Evolutionary conservation across 805 yeast genomes (phyloP).

Genomic region (Candida cerambycidarum): DNA sequence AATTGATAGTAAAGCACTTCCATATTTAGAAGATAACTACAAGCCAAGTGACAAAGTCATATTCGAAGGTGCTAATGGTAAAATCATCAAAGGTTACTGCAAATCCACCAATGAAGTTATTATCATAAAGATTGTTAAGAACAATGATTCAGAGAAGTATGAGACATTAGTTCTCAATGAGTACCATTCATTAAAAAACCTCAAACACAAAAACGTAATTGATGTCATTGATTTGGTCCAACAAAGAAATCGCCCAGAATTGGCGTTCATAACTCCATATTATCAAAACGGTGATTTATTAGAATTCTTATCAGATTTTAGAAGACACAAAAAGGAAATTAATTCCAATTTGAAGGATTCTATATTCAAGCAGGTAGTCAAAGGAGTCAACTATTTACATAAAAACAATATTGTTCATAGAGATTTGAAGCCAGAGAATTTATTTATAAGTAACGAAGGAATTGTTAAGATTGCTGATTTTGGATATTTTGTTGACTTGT

Average conservation of each 20-base stretch:
- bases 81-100: conserved; percentile 31
- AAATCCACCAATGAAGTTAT: conserved; percentile 19
- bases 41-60: conserved; percentile 7
- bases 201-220: conserved; percentile 30
- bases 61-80: conserved; percentile 46
- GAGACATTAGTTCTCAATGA: conserved; percentile 28
- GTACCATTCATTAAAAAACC: conserved; percentile 25
- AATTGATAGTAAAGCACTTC: not conserved
- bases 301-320: conserved; percentile 38
- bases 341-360: conserved; percentile 41
- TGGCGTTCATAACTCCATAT: conserved; percentile 41
- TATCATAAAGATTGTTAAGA: conserved; percentile 34
- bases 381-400: conserved; percentile 48
- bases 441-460: conserved; percentile 46
- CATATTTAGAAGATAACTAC: conserved; percentile 1
- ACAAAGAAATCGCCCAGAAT: conserved; percentile 14
- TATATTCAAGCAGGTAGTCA: conserved; percentile 45
- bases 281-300: conserved; percentile 50
- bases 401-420: conserved; percentile 44
- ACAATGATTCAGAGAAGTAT: conserved; percentile 17
- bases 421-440: conserved; percentile 57
- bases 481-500: conserved; percentile 47
- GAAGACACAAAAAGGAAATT: conserved; percentile 33
- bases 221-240: conserved; percentile 26
- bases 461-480: conserved; percentile 49